These are phyloP conservation scores for Amanita brunnescens DNA, from an alignment of 768 basidiomycete genomes.

Conservation along the genomic window DNA sequence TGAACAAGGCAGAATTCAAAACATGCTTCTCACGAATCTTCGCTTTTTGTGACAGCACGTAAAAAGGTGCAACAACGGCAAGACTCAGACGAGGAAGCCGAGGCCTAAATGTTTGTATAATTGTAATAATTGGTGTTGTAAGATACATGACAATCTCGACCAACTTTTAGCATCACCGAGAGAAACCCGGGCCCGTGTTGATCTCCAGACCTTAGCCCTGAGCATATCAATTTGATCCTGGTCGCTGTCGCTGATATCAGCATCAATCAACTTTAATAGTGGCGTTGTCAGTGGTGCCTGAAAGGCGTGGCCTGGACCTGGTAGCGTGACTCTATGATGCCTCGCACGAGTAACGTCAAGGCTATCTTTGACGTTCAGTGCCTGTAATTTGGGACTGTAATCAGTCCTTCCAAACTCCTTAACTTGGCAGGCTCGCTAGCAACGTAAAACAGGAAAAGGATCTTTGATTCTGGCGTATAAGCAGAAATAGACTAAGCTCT, in stretches of 20 bases:
- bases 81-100: conserved; percentile 11
- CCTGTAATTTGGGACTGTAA: background rate
- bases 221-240: background rate
- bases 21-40: background rate
- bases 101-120: background rate
- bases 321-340: background rate
- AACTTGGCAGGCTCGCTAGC: background rate
- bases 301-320: background rate
- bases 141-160: background rate
- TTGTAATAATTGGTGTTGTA: background rate
- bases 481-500: background rate
- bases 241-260: background rate
- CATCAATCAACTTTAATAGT: background rate
- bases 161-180: too few species aligned
- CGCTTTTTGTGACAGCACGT: conserved; percentile 9
- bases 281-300: background rate
- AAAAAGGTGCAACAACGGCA: conserved; percentile 14
- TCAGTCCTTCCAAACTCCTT: background rate
- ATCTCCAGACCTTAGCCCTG: background rate
- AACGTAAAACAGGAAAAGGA: background rate
- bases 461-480: background rate
- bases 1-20: background rate
- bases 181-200: too few species aligned
- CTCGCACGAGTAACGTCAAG: background rate
- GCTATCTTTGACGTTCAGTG: background rate